Evolutionary conservation across 257 asterid genomes (phyloP).

Genomic region (Orobanche coerulescens): DNA sequence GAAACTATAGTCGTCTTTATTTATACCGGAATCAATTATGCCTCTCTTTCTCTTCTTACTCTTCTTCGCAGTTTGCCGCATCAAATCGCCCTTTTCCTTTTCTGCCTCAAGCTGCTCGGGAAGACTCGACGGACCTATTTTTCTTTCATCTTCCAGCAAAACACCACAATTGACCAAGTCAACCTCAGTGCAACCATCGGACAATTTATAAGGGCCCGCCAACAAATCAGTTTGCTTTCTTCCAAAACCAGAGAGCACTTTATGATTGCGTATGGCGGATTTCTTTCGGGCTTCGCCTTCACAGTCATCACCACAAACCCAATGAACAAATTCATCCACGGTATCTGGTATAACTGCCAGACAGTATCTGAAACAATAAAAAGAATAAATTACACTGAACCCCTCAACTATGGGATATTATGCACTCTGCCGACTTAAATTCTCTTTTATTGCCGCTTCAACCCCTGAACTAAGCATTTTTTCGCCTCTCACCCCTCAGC

Average conservation of each 20-base stretch:
- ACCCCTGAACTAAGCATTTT: too few relatives aligned
- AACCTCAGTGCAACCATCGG: neutral
- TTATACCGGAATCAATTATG: neutral
- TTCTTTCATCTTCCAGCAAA: constrained; percentile 2
- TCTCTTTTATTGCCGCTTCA: too few relatives aligned
- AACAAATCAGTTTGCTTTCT: constrained; percentile 6
- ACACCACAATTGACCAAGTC: neutral
- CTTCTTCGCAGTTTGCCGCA: neutral
- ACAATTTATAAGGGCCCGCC: constrained; percentile 1
- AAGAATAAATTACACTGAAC: too few relatives aligned
- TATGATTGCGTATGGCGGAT: neutral
- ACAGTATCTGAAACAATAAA: constrained; percentile 53
- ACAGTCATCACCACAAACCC: constrained; percentile 81
- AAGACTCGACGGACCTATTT: neutral
- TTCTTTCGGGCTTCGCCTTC: constrained; percentile 5
- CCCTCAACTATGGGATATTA: too few relatives aligned
- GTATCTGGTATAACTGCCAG: constrained; percentile 41
- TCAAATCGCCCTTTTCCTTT: constrained; percentile 7
- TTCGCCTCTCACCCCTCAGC: too few relatives aligned
- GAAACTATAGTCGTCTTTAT: constrained; percentile 5
- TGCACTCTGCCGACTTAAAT: too few relatives aligned
- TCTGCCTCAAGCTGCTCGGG: constrained; percentile 5
- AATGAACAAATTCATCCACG: constrained; percentile 45
- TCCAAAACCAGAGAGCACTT: neutral
- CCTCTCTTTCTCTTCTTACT: constrained; percentile 19